These are phyloP conservation scores for Suillus placidus DNA, from an alignment of 768 basidiomycete species.

Conservation along the genomic window DNA sequence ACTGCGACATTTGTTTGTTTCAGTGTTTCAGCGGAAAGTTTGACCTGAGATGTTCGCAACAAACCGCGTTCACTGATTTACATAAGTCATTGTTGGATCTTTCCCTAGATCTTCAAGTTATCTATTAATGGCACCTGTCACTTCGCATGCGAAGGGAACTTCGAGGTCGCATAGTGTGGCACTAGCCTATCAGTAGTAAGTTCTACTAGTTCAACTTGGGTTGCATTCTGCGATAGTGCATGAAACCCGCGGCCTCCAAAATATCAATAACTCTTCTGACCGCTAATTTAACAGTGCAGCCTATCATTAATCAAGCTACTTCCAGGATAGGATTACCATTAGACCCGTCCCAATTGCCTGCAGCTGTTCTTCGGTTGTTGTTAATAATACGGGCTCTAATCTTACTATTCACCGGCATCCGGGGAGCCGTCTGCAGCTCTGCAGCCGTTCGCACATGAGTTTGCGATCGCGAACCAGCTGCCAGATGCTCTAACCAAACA, in stretches of 20 bases:
- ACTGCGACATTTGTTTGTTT: not conserved
- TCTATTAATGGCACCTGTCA: not conserved
- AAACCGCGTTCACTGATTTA: not conserved
- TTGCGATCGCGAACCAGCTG: not conserved
- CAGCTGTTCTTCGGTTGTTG: not conserved
- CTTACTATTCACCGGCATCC: not conserved
- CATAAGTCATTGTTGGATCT: not conserved
- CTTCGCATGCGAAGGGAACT: not conserved
- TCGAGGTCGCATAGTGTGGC: not conserved
- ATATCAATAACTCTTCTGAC: not conserved
- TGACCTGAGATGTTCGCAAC: not conserved
- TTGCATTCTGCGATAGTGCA: not conserved
- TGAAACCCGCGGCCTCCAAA: not conserved
- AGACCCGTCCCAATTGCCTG: not conserved
- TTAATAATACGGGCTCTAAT: not conserved
- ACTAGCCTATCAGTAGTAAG: not conserved
- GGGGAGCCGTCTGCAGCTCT: not conserved
- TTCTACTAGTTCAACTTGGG: no score
- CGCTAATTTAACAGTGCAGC: not conserved
- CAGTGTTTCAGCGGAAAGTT: not conserved
- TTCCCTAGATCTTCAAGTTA: not conserved
- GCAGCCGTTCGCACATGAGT: not conserved
- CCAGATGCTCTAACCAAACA: not conserved
- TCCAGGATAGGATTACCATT: not conserved
- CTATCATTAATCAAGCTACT: not conserved